These are phyloP conservation scores for Candida pseudofarinosa DNA, from an alignment of 805 yeast species.

Conservation along the genomic window DNA sequence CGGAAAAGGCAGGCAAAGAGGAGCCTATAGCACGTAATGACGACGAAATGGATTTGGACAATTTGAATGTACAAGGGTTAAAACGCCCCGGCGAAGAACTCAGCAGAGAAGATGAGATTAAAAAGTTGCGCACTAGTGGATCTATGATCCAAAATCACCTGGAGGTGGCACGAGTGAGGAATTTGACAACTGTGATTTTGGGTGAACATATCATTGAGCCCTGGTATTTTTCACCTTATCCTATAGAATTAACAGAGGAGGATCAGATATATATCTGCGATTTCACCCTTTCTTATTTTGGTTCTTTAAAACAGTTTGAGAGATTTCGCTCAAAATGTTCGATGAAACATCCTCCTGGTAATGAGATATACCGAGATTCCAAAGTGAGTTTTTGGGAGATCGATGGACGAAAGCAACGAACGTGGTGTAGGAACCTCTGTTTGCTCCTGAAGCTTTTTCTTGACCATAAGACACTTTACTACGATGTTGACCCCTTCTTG, in stretches of 20 bases:
- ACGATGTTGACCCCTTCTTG: constrained; percentile 96
- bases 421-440: constrained; percentile 97
- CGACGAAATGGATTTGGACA: constrained; percentile 82
- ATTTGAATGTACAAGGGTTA: constrained; percentile 80
- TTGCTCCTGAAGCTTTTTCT: constrained; percentile 82
- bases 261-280: constrained; percentile 90
- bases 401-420: constrained; percentile 92
- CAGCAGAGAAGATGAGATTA: constrained; percentile 87
- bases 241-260: constrained; percentile 88
- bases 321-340: constrained; percentile 85
- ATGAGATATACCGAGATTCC: constrained; percentile 92
- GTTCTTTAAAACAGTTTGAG: constrained; percentile 86
- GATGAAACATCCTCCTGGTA: constrained; percentile 95
- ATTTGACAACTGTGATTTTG: constrained; percentile 70
- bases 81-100: constrained; percentile 64
- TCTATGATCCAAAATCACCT: constrained; percentile 89
- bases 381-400: constrained; percentile 93
- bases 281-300: constrained; percentile 83
- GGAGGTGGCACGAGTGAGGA: constrained; percentile 89
- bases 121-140: constrained; percentile 89
- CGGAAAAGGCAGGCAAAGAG: constrained; percentile 25
- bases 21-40: constrained; percentile 25
- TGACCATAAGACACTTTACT: constrained; percentile 94
- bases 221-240: constrained; percentile 98
- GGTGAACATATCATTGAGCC: constrained; percentile 95